Conservation (phyloP, 164 flowering plant species). For the Vitis labrusca region DNA sequence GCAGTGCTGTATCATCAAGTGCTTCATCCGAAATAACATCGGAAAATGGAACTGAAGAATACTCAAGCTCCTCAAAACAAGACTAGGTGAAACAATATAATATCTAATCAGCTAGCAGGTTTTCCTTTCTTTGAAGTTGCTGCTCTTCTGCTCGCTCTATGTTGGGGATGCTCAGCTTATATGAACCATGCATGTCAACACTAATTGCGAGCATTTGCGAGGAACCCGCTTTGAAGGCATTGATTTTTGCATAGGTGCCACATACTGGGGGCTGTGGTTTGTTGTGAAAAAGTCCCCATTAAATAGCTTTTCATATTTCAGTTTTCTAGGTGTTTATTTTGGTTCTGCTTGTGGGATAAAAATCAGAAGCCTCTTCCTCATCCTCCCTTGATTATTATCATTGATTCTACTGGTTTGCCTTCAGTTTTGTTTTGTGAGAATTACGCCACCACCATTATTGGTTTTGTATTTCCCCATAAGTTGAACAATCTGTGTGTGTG, state of each 20-base stretch:
- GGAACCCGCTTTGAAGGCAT: constrained; percentile 27
- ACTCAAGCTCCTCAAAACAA: constrained; percentile 53
- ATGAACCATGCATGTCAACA: constrained; percentile 4
- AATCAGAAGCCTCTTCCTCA: background rate
- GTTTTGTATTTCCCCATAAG: too few species aligned
- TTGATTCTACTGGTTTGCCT: constrained; percentile 9
- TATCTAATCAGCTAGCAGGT: background rate
- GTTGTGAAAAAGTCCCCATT: constrained; percentile 15
- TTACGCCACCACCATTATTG: too few species aligned
- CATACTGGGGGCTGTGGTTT: constrained; percentile 29
- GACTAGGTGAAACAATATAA: constrained; percentile 28
- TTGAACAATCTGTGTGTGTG: too few species aligned
- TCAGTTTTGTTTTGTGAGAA: constrained; percentile 13
- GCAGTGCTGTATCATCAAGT: constrained; percentile 45
- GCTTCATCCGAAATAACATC: constrained; percentile 58
- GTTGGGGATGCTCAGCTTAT: constrained; percentile 10
- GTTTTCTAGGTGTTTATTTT: constrained; percentile 10
- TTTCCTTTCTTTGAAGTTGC: constrained; percentile 12
- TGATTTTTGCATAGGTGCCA: constrained; percentile 33
- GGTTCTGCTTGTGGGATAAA: constrained; percentile 2
- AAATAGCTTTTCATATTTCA: constrained; percentile 10
- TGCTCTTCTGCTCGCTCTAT: constrained; percentile 2
- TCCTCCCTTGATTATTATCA: background rate
- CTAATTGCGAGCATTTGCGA: constrained; percentile 7
- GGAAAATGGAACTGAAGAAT: constrained; percentile 37